phyloP scores from a whole-genome alignment of 116 monocot species.

The Posidonia oceanica region DNA sequence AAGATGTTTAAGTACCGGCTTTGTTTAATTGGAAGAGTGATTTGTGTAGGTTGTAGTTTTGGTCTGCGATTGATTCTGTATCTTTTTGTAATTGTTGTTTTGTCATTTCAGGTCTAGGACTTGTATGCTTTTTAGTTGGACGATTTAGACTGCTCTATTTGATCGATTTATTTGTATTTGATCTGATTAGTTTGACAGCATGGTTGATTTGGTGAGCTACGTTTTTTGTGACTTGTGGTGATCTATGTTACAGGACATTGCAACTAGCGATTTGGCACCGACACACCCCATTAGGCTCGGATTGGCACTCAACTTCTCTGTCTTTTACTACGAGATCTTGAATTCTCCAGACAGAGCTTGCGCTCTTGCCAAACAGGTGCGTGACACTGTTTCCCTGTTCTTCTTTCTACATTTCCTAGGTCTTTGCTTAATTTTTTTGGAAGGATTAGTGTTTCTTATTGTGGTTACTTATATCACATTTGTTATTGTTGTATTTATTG shows the following conservation, averaged over 20 bases:
- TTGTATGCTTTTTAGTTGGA: too few relatives aligned
- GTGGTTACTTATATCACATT: too few relatives aligned
- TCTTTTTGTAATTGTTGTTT: not conserved
- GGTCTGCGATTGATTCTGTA: not conserved
- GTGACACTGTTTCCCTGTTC: not conserved
- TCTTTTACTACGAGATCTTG: constrained; percentile 63
- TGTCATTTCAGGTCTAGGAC: too few relatives aligned
- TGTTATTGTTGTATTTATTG: too few relatives aligned
- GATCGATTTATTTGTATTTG: too few relatives aligned
- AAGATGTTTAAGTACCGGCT: too few relatives aligned
- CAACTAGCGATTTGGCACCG: constrained; percentile 29
- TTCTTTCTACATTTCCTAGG: not conserved
- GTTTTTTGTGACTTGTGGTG: not conserved
- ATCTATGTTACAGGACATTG: constrained; percentile 33
- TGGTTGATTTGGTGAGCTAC: too few relatives aligned
- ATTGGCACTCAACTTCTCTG: constrained; percentile 59
- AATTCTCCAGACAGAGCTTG: constrained; percentile 51
- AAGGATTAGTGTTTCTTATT: not conserved
- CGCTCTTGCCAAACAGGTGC: constrained; percentile 54
- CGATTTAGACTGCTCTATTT: too few relatives aligned
- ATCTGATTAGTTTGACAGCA: too few relatives aligned
- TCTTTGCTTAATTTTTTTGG: not conserved
- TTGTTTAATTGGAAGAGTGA: not conserved
- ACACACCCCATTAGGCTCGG: constrained; percentile 54
- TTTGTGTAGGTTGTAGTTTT: not conserved